phyloP scores from a whole-genome alignment of 139 green algal species.

The Edaphochlamys debaryana region DNA sequence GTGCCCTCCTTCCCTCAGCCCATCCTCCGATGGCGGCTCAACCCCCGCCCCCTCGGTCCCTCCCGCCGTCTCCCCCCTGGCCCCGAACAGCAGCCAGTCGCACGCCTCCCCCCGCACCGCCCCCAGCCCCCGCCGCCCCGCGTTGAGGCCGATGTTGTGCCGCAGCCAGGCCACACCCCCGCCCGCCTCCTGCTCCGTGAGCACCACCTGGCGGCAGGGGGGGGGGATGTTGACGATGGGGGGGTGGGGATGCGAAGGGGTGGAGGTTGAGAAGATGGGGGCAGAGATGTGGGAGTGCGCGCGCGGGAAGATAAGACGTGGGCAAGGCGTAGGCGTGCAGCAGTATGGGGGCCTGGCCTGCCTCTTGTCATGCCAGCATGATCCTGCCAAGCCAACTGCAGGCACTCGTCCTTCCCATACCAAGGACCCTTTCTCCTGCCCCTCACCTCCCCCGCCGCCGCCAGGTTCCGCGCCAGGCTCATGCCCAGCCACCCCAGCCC shows the following conservation, averaged over 20 bases:
- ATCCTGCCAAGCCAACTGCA: too few relatives aligned
- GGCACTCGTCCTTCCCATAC: too few relatives aligned
- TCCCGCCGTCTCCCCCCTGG: neutral
- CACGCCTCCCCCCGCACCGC: slow-evolving; percentile 9
- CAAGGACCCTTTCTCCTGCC: too few relatives aligned
- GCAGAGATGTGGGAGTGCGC: too few relatives aligned
- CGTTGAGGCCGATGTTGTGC: slow-evolving; percentile 53
- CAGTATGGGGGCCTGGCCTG: too few relatives aligned
- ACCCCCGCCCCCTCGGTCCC: neutral
- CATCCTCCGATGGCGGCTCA: too few relatives aligned
- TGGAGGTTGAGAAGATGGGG: neutral
- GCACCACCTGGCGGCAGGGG: slow-evolving; percentile 8
- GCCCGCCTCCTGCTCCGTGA: slow-evolving; percentile 58
- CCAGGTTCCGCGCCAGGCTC: slow-evolving; percentile 63
- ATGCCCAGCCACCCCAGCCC: slow-evolving; percentile 68
- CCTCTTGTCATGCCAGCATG: too few relatives aligned
- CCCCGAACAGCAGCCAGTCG: slow-evolving; percentile 41
- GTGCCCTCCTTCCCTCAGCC: too few relatives aligned
- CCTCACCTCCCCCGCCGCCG: neutral
- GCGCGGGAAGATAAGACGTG: too few relatives aligned
- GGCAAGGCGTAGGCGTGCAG: too few relatives aligned
- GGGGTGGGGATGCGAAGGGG: neutral
- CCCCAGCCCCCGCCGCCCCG: neutral
- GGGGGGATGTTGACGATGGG: neutral
- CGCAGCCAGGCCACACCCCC: slow-evolving; percentile 52